Base-by-base conservation (phyloP, 1,139 yeast genomes). In the Taphrina deformans region DNA sequence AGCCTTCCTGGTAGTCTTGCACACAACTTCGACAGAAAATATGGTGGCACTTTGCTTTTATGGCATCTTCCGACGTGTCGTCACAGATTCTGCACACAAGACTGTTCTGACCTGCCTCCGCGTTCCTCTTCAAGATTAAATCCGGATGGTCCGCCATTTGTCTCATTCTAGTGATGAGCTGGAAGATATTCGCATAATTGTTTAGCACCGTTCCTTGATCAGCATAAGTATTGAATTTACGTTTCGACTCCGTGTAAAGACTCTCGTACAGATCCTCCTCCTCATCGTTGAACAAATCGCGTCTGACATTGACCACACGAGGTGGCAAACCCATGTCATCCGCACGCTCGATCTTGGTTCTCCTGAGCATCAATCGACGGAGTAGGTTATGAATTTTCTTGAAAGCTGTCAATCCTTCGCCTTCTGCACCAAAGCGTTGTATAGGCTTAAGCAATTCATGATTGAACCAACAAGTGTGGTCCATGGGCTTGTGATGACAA, bases 101-200 rank as follows among this genome's bases (percentile, higher is more conserved):
- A 0, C 87, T 86, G 14, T 90, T 91, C 21, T 79, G 80, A 1
- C 72, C 75, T 3, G 73, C 75, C 9, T 71, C 73, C 1, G 69
- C 73, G 9, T 67, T 69, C 64, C 80, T 80, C 48, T 79, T 75
- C 73, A 93, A 79, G 0, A 93, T 97, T 69, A 95, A 79, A 77
- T 95, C 99, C 0, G 99, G 99, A 75, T 93, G 99, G 75, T 95
- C 99, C 0, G 99, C 98, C 72, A 93, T 80, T 76, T 93, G 99
- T 73, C 99, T 84, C 99, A 93, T 93, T 72, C 99, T 80, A 0
- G 99, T 95, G 71, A 93, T 92, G 67, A 95, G 81, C 0, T 98
- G 92, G 78, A 93, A 95, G 72, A 93, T 92, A 72, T 93, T 93
- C 50, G 99, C 99, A 77, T 95, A 93, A 75, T 95, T 93, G 75